These are phyloP conservation scores for Oidium heveae DNA, from an alignment of 2,329 filamentous ascomycete genomes.

Conservation along the genomic window DNA sequence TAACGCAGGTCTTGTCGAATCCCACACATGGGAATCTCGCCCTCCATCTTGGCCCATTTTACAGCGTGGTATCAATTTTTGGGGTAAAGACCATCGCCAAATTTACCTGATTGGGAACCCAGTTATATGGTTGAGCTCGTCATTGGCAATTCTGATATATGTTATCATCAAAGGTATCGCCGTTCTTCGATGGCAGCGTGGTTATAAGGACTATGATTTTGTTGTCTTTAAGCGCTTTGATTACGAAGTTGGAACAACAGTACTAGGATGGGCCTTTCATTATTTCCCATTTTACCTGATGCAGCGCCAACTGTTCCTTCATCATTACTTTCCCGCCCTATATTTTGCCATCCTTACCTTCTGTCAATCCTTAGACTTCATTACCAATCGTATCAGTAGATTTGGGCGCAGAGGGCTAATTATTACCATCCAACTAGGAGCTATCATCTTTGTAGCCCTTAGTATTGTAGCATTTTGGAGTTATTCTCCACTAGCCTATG, in stretches of 20 bases:
- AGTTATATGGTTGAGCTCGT: slow-evolving; percentile 81
- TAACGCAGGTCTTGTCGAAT: slow-evolving; percentile 86
- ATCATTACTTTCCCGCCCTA: slow-evolving; percentile 93
- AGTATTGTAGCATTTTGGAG: slow-evolving; percentile 55
- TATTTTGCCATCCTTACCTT: slow-evolving; percentile 84
- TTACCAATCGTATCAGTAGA: slow-evolving; percentile 44
- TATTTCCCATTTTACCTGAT: slow-evolving; percentile 98
- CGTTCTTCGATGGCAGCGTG: slow-evolving; percentile 81
- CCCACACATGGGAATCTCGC: slow-evolving; percentile 92
- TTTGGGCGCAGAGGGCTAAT: slow-evolving; percentile 45
- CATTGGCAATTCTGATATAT: slow-evolving; percentile 52
- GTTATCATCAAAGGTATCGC: slow-evolving; percentile 67
- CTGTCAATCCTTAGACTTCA: slow-evolving; percentile 73
- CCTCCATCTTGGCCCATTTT: slow-evolving; percentile 84
- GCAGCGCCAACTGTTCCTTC: slow-evolving; percentile 91
- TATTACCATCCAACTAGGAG: slow-evolving; percentile 47
- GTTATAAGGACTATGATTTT: slow-evolving; percentile 63
- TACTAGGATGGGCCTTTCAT: slow-evolving; percentile 89
- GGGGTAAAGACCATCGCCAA: slow-evolving; percentile 81
- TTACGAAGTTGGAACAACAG: slow-evolving; percentile 76
- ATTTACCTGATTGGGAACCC: slow-evolving; percentile 94
- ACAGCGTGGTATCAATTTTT: slow-evolving; percentile 93
- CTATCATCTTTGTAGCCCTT: slow-evolving; percentile 47
- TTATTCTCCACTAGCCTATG: slow-evolving; percentile 78
- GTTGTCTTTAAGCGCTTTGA: slow-evolving; percentile 85